These are phyloP conservation scores for Dioscorea dumetorum DNA, from an alignment of 106 monocot species.

Conservation along the genomic window DNA sequence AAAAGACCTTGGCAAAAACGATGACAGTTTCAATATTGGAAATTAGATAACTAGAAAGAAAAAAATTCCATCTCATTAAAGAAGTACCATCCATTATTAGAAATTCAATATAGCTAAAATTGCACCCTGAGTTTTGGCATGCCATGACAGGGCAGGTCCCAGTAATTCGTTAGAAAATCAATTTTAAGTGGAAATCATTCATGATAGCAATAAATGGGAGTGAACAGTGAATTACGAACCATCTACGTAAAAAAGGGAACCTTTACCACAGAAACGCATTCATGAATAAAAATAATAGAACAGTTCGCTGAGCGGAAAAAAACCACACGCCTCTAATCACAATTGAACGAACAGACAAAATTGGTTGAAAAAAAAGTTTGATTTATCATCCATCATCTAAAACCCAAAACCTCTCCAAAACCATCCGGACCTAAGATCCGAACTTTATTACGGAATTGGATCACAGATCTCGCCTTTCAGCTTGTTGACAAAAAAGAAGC, in stretches of 20 bases:
- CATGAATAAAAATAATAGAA: neutral
- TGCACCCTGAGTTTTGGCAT: too few relatives aligned
- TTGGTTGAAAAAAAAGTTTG: neutral
- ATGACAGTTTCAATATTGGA: too few relatives aligned
- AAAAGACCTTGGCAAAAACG: too few relatives aligned
- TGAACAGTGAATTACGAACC: neutral
- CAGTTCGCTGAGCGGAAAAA: neutral
- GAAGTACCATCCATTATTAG: too few relatives aligned
- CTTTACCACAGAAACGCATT: neutral
- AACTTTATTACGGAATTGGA: neutral
- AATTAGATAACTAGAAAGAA: too few relatives aligned
- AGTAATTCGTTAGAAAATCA: too few relatives aligned
- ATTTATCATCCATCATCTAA: neutral
- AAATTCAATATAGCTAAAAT: too few relatives aligned
- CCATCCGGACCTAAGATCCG: neutral
- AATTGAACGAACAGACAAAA: neutral
- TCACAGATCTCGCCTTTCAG: conserved; percentile 3
- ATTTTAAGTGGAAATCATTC: too few relatives aligned
- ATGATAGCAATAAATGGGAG: too few relatives aligned
- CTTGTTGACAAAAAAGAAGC: neutral
- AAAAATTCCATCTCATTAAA: too few relatives aligned
- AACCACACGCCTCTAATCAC: neutral
- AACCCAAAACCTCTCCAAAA: conserved; percentile 14
- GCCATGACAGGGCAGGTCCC: too few relatives aligned
- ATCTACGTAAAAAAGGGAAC: neutral